Evolutionary conservation across 1,284 basidiomycete species (phyloP).

Genomic region (Trametes hirsuta): DNA sequence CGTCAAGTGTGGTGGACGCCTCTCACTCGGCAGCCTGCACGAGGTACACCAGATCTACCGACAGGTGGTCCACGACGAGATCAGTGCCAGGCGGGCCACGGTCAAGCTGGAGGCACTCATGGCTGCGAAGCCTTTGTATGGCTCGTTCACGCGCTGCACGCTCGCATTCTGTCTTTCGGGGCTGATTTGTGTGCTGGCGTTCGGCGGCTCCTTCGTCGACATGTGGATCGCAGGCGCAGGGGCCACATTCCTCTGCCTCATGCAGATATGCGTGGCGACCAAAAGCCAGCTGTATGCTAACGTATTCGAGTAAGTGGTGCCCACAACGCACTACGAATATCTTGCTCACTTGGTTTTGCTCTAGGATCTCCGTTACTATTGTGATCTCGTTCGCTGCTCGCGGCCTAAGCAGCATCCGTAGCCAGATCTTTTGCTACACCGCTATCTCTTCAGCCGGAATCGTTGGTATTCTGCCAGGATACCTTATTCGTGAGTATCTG

Average conservation of each 20-base stretch:
- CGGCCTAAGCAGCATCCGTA: constrained; percentile 74
- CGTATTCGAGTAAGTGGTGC: constrained; percentile 79
- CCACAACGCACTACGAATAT: too few species aligned
- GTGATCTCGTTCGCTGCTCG: constrained; percentile 80
- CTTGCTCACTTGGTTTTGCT: too few species aligned
- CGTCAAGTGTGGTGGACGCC: constrained; percentile 73
- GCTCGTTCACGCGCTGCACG: constrained; percentile 58
- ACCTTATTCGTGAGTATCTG: constrained; percentile 68
- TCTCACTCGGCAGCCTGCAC: constrained; percentile 78
- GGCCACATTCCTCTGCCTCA: constrained; percentile 64
- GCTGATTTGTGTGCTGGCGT: constrained; percentile 81
- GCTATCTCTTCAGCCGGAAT: constrained; percentile 85
- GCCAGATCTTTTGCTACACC: constrained; percentile 83
- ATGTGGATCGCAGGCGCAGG: constrained; percentile 77
- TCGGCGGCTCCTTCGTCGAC: constrained; percentile 84
- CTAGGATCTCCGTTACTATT: constrained; percentile 77
- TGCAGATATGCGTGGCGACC: constrained; percentile 73
- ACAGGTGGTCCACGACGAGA: constrained; percentile 82
- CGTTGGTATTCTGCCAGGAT: constrained; percentile 82
- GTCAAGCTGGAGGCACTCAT: constrained; percentile 52
- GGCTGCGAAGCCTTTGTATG: constrained; percentile 60
- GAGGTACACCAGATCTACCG: constrained; percentile 79
- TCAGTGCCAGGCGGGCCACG: constrained; percentile 75
- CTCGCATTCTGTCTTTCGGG: constrained; percentile 74
- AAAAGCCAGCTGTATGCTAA: constrained; percentile 83